Conservation (phyloP, 2,329 filamentous ascomycete genomes). For the Hymenoscyphus repandus region DNA sequence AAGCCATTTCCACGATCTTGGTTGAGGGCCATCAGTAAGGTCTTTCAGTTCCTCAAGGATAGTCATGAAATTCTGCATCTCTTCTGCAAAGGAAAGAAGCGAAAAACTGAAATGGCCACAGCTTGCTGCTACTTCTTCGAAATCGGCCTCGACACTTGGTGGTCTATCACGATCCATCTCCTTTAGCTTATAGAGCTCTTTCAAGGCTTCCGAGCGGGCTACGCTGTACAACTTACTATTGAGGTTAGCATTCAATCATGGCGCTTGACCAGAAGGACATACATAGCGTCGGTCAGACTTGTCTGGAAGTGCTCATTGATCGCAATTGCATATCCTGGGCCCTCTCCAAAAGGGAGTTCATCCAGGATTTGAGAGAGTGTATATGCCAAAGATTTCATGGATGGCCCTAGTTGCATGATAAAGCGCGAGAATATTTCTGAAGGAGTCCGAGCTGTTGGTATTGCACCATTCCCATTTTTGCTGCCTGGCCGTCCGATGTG, state of each 20-base stretch:
- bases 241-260: slow-evolving; percentile 3
- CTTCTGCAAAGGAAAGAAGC: slow-evolving; percentile 83
- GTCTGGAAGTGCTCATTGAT: slow-evolving; percentile 75
- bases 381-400: slow-evolving; percentile 92
- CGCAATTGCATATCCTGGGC: slow-evolving; percentile 61
- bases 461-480: neutral
- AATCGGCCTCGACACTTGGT: slow-evolving; percentile 79
- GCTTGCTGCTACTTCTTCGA: slow-evolving; percentile 95
- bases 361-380: slow-evolving; percentile 85
- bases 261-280: slow-evolving; percentile 7
- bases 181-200: slow-evolving; percentile 74
- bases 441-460: slow-evolving; percentile 50
- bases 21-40: slow-evolving; percentile 53
- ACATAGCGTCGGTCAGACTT: slow-evolving; percentile 74
- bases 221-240: slow-evolving; percentile 63
- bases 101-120: slow-evolving; percentile 96
- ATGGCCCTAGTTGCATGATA: slow-evolving; percentile 81
- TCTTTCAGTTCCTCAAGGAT: slow-evolving; percentile 82
- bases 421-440: slow-evolving; percentile 90
- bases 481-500: slow-evolving; percentile 17
- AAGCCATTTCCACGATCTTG: slow-evolving; percentile 78
- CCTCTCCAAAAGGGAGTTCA: slow-evolving; percentile 74
- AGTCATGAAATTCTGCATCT: slow-evolving; percentile 76
- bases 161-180: slow-evolving; percentile 64
- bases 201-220: slow-evolving; percentile 70